These are phyloP conservation scores for Pseudopithomyces chartarum DNA, from an alignment of 2,329 filamentous ascomycete genomes.

Conservation along the genomic window DNA sequence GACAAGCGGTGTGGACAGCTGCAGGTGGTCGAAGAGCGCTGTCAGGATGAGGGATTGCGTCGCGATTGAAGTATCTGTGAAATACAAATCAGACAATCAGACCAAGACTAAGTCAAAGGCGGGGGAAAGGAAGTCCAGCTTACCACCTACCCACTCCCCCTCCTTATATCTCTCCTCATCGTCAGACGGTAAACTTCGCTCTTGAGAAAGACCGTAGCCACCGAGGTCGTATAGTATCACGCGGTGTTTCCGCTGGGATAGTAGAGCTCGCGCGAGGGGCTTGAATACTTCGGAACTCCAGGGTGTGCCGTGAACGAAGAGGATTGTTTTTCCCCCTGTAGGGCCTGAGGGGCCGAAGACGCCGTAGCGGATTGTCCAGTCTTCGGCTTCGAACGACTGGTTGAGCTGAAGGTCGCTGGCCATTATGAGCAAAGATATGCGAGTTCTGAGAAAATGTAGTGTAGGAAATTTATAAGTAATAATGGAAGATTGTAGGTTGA, in stretches of 20 bases:
- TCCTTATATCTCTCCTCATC: background rate
- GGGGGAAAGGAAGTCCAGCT: too few species aligned
- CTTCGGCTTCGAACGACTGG: background rate
- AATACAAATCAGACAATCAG: too few species aligned
- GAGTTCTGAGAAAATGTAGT: too few species aligned
- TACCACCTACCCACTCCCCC: background rate
- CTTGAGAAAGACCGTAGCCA: slow-evolving; percentile 3
- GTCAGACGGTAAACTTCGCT: background rate
- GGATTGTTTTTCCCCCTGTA: background rate
- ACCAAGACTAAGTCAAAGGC: too few species aligned
- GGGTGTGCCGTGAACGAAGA: slow-evolving; percentile 6
- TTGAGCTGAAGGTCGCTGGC: background rate
- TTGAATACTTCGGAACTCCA: slow-evolving; percentile 6
- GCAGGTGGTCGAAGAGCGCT: background rate
- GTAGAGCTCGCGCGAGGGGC: slow-evolving; percentile 1
- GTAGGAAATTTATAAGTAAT: too few species aligned
- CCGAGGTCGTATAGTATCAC: slow-evolving; percentile 2
- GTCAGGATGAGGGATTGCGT: slow-evolving; percentile 1
- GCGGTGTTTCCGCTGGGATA: background rate
- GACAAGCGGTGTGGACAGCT: background rate
- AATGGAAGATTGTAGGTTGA: too few species aligned
- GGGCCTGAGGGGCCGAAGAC: background rate
- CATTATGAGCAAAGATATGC: background rate
- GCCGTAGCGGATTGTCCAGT: slow-evolving; percentile 4
- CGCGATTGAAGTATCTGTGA: slow-evolving; percentile 2